Evolutionary conservation across 305 asterid genomes (phyloP), one percentile per base, ranked within the genome.

Genomic region (Nicotiana rustica): DNA sequence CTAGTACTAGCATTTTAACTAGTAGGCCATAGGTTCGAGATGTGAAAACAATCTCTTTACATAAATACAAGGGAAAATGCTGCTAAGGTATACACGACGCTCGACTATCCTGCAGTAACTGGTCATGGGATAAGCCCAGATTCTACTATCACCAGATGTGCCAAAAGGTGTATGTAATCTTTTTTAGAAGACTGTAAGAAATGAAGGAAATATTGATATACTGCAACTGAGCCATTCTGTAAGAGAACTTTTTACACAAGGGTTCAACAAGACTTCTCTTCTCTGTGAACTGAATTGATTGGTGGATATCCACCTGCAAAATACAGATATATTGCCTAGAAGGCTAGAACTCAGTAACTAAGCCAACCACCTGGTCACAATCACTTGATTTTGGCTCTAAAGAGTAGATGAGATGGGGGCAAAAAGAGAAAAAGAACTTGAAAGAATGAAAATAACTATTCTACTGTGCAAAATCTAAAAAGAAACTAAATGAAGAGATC

Each of bases 121-220:
- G 47, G 47, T 41, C 9, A 41, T 41, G 47, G 47, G 2, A 6
- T 41, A 41, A 7, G 10, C 47, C 10, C 10, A 41, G 8, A 93
- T 77, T 93, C 95, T 0, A 93, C 98, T 13, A 93, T 93, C 17
- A 92, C 10, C 47, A 90, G 93, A 0, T 88, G 93, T 52, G 98
- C 98, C 2, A 94, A 94, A 83, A 92, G 92, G 86, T 92, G 97
- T 49, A 88, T 92, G 97, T 49, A 88, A 88, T 84, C 93, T 90
- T 81, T 94, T 88, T 65, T 91, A 90, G n/a, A 93, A 92, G 82
- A 97, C 97, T 0, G 89, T 94, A 65, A 6, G 10, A 6, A 6
- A 38, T 36, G 47, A 41, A 41, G 10, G 47, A 38, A 38, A 38
- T 7, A 38, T 7, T 38, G 47, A 38, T 7, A 33, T n/a, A 33